Evolutionary conservation across 129 eudicot genomes (phyloP).

Genomic region (Arctium lappa): DNA sequence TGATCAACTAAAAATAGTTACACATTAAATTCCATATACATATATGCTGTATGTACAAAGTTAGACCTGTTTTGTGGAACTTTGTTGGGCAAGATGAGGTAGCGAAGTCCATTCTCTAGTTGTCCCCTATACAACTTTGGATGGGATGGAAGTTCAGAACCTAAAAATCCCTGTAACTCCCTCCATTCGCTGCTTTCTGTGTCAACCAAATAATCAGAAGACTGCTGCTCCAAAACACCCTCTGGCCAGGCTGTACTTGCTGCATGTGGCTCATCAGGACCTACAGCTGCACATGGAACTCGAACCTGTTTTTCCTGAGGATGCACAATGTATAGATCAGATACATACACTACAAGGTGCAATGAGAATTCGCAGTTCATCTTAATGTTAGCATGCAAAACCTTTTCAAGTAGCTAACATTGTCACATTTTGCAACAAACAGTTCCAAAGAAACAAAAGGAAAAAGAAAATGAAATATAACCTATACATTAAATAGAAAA

Average conservation of each 20-base stretch:
- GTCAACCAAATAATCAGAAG: conserved; percentile 48
- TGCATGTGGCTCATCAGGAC: conserved; percentile 99
- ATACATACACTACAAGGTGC: background rate
- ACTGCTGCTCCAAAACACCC: conserved; percentile 69
- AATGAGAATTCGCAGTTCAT: background rate
- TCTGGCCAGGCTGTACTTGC: conserved; percentile 96
- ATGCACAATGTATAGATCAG: conserved; percentile 17
- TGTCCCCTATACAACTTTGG: conserved; percentile 88
- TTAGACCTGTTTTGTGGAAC: conserved; percentile 89
- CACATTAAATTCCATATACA: background rate
- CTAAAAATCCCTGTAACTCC: conserved; percentile 67
- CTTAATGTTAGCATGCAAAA: background rate
- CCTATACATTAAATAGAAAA: background rate
- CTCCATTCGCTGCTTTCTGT: conserved; percentile 42
- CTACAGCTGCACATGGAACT: conserved; percentile 71
- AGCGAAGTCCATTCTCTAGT: conserved; percentile 85
- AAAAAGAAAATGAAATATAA: background rate
- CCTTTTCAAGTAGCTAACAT: background rate
- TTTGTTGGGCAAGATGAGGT: conserved; percentile 92
- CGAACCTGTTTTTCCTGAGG: conserved; percentile 46
- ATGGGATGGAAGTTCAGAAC: conserved; percentile 82
- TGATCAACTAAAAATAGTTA: background rate
- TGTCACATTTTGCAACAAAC: background rate
- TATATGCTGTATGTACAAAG: background rate
- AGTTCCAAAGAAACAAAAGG: background rate